phyloP scores from a whole-genome alignment of 2,329 filamentous ascomycete species.

The Coniella vitis region DNA sequence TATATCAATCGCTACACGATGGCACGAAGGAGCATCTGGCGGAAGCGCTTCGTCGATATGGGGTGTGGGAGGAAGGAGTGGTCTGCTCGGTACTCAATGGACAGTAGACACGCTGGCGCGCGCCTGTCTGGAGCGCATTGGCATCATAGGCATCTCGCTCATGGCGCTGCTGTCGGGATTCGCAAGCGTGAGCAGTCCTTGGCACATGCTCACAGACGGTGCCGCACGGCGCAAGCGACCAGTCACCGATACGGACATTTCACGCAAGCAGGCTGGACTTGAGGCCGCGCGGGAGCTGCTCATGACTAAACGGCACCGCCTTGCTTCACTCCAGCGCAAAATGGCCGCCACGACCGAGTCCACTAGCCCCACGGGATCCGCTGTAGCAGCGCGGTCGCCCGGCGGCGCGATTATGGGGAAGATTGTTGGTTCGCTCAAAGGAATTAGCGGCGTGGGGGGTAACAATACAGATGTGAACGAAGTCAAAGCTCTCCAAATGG shows the following conservation, averaged over 20 bases:
- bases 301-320: conserved; percentile 62
- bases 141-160: conserved; percentile 75
- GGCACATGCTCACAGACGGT: conserved; percentile 71
- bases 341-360: conserved; percentile 21
- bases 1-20: conserved; percentile 21
- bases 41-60: not conserved
- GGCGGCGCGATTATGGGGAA: conserved; percentile 59
- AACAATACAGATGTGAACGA: conserved; percentile 51
- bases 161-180: conserved; percentile 89
- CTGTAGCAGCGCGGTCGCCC: conserved; percentile 24
- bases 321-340: conserved; percentile 65
- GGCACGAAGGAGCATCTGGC: conserved; percentile 13
- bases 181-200: conserved; percentile 79
- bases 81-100: conserved; percentile 11
- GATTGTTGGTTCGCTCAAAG: conserved; percentile 54
- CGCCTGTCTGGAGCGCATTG: conserved; percentile 62
- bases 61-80: not conserved
- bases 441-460: conserved; percentile 55
- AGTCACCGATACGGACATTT: conserved; percentile 67
- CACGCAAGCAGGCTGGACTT: conserved; percentile 70
- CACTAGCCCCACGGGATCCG: conserved; percentile 3
- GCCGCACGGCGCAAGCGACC: conserved; percentile 42
- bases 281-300: conserved; percentile 77
- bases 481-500: conserved; percentile 58
- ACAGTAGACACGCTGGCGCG: conserved; percentile 34